Conservation (phyloP, 2,329 filamentous ascomycete species). For the Talaromyces sp. region DNA sequence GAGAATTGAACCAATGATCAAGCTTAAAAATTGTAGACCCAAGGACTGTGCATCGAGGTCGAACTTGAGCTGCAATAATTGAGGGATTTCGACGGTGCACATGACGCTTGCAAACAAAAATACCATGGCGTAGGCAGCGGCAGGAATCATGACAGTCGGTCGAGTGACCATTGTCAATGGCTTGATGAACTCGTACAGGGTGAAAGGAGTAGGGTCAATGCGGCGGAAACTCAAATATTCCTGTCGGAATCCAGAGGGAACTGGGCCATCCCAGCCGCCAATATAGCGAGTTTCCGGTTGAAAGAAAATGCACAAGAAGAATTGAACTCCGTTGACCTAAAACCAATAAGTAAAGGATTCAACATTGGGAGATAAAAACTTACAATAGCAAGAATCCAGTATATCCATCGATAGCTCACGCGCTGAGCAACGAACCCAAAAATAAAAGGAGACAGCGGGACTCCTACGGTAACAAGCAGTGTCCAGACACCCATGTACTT, state of each 20-base stretch:
- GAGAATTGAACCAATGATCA: slow-evolving; percentile 57
- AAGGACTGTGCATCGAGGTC: slow-evolving; percentile 57
- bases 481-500: slow-evolving; percentile 60
- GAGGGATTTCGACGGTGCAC: slow-evolving; percentile 58
- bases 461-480: slow-evolving; percentile 49
- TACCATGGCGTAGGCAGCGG: slow-evolving; percentile 54
- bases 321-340: slow-evolving; percentile 55
- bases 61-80: slow-evolving; percentile 56
- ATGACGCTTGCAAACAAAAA: slow-evolving; percentile 56
- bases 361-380: slow-evolving; percentile 18
- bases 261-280: slow-evolving; percentile 25
- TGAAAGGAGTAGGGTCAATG: slow-evolving; percentile 53
- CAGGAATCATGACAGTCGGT: slow-evolving; percentile 50
- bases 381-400: slow-evolving; percentile 56
- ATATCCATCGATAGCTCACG: slow-evolving; percentile 58
- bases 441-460: slow-evolving; percentile 40
- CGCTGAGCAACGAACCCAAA: slow-evolving; percentile 49
- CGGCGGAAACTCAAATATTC: slow-evolving; percentile 48
- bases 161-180: slow-evolving; percentile 49
- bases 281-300: slow-evolving; percentile 55
- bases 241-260: slow-evolving; percentile 39
- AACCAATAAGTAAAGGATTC: not conserved
- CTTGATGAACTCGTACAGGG: slow-evolving; percentile 50
- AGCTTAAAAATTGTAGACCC: slow-evolving; percentile 56
- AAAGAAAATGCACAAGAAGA: slow-evolving; percentile 56